These are phyloP conservation scores for Leucocoprinus leucothites DNA, from an alignment of 768 basidiomycete species.

Conservation along the genomic window DNA sequence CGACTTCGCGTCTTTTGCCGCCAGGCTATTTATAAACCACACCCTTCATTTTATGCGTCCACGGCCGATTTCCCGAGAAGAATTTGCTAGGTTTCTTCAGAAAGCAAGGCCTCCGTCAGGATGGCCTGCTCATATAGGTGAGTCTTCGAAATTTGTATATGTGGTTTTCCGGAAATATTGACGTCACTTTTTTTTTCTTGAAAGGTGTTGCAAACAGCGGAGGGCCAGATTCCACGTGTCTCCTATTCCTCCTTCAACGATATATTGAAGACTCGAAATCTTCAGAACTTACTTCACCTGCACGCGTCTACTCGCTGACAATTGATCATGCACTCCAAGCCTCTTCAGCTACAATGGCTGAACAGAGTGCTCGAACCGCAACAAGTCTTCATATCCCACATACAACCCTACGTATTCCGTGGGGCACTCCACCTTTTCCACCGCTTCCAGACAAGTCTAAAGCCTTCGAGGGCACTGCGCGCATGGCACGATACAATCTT, in stretches of 20 bases:
- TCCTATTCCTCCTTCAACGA: conserved; percentile 63
- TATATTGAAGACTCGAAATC: conserved; percentile 27
- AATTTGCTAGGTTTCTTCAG: conserved; percentile 47
- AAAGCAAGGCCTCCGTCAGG: conserved; percentile 45
- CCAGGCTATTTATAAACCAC: conserved; percentile 5
- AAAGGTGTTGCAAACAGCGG: conserved; percentile 76
- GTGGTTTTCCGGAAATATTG: conserved; percentile 23
- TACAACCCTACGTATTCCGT: conserved; percentile 45
- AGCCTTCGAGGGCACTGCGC: conserved; percentile 54
- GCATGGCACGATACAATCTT: conserved; percentile 51
- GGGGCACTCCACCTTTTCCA: conserved; percentile 55
- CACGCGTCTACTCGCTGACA: conserved; percentile 51
- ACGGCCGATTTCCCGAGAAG: conserved; percentile 39
- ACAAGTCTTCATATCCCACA: conserved; percentile 43
- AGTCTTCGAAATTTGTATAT: conserved; percentile 30
- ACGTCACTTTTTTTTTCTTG: conserved; percentile 23
- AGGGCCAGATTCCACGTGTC: conserved; percentile 79
- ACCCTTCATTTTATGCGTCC: not conserved
- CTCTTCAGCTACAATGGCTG: conserved; percentile 54
- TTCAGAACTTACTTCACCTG: not conserved
- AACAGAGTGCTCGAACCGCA: conserved; percentile 42
- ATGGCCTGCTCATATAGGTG: conserved; percentile 29
- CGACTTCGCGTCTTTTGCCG: not conserved
- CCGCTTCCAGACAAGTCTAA: conserved; percentile 33
- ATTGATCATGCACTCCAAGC: conserved; percentile 71